Evolutionary conservation across 148 eudicot genomes (phyloP), one percentile per base, ranked within the genome.

Genomic region (Bassia scoparia): DNA sequence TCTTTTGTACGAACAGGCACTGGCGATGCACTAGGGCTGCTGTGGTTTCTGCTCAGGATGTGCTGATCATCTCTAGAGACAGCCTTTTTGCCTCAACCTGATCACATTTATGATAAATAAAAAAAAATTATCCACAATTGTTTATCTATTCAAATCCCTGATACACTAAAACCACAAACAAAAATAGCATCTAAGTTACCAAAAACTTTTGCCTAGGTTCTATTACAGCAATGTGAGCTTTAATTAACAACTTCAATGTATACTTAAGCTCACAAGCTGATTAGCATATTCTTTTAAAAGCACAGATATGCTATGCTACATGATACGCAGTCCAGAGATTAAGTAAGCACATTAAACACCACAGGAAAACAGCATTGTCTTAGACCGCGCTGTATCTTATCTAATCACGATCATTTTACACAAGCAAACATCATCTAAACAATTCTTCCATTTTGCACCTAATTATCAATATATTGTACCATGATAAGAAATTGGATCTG

Each of bases 11-110:
- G 97, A 67, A 74, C 74, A 21, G 91, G 91, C 72, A 87, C 77
- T 16, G 98, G 98, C 29, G 98, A 88, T n/a, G 88, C 88, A 76
- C 77, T 90, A 78, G 83, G 76, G 77, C 89, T 91, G 66, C 83
- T 73, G 56, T 61, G 88, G 88, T 61, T 86, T 84, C 84, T 89
- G 85, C 24, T 87, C 15, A 80, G 56, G 10, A 76, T 74, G 38
- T 88, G 83, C 67, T 91, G 96, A 76, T 91, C 97, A 74, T 95
- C 98, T 76, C 98, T 84, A 49, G 98, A 97, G 71, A 94, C 97
- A 81, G 96, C 97, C 82, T 91, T 95, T 95, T 91, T 46, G 98
- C 98, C 85, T 95, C 98, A 72, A 95, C 98, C 98, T 95, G 81
- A 68, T 34, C 10, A 68, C 17, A 68, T 3, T 61, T 16, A 54